Base-by-base conservation (phyloP, 345 rosid genomes). In the Turnera subulata region DNA sequence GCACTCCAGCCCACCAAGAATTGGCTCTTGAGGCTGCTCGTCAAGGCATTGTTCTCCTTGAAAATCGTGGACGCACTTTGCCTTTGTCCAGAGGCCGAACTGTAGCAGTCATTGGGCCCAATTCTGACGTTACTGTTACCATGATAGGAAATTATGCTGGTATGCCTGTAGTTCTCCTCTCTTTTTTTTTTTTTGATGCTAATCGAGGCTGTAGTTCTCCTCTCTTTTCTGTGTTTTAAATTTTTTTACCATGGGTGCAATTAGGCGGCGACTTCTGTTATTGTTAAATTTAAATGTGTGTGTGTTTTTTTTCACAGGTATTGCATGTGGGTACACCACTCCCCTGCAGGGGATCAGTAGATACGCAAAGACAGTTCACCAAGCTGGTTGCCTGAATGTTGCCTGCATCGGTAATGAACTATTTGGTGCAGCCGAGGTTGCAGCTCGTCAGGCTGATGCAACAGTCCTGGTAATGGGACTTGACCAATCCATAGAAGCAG, bases 131-230 rank as follows among this genome's bases (percentile, higher is more conserved):
- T 18, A 86, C 96, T 0, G 78, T 57, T 40, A 83, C 99, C n/a
- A 93, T 93, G 99, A 89, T 93, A 0, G 99, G 99, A 32, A 93
- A 93, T 58, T 92, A 92, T 63, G 98, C 96, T 46, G 97, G 97
- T 84, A 72, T 3, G 33, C 55, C 53, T 17, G 6, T 0, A 17
- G 22, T 16, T 6, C 13, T 25, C 52, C 11, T 5, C 24, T 17
- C 15, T 22, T 1, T 47, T 47, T 47, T n/a, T n/a, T n/a, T n/a
- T n/a, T n/a, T n/a, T n/a, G n/a, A n/a, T n/a, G n/a, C n/a, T n/a
- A n/a, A n/a, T n/a, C n/a, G n/a, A n/a, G n/a, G n/a, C n/a, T n/a
- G n/a, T n/a, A n/a, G n/a, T n/a, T n/a, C n/a, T n/a, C n/a, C n/a
- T n/a, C n/a, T n/a, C n/a, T n/a, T n/a, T n/a, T n/a, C n/a, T n/a